These are phyloP conservation scores for Rhizophora apiculata DNA, from an alignment of 345 rosid species.

Conservation along the genomic window DNA sequence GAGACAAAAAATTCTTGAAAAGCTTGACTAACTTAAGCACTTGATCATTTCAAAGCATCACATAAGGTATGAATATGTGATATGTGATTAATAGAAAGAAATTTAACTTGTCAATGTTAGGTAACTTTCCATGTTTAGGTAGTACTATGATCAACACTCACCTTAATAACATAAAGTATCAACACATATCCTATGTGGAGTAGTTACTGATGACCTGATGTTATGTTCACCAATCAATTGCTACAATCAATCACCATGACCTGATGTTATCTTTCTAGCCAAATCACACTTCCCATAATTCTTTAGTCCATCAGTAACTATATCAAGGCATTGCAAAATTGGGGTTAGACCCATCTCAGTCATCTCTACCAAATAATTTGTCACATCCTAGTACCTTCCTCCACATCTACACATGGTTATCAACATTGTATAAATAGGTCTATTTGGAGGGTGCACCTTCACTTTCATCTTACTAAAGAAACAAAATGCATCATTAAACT, in stretches of 20 bases:
- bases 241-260: slow-evolving; percentile 40
- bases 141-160: neutral
- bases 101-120: neutral
- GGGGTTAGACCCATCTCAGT: slow-evolving; percentile 81
- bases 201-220: neutral
- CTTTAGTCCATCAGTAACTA: slow-evolving; percentile 87
- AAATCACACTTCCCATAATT: slow-evolving; percentile 82
- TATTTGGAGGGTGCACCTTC: slow-evolving; percentile 81
- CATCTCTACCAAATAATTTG: slow-evolving; percentile 85
- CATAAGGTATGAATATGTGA: neutral
- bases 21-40: too few species aligned
- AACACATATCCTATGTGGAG: neutral
- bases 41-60: neutral
- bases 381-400: slow-evolving; percentile 74
- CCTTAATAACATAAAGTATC: neutral
- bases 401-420: slow-evolving; percentile 89
- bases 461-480: slow-evolving; percentile 84
- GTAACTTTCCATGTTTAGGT: neutral
- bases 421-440: slow-evolving; percentile 88
- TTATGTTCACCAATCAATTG: neutral
- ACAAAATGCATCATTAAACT: slow-evolving; percentile 81
- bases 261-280: slow-evolving; percentile 67
- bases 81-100: neutral
- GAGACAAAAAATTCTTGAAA: too few species aligned
- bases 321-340: slow-evolving; percentile 79